Percentiles rank a stretch among this genome's conserved stretches.
Conservation (phyloP, 345 rosid genomes). For the Hirschfeldia incana region DNA sequence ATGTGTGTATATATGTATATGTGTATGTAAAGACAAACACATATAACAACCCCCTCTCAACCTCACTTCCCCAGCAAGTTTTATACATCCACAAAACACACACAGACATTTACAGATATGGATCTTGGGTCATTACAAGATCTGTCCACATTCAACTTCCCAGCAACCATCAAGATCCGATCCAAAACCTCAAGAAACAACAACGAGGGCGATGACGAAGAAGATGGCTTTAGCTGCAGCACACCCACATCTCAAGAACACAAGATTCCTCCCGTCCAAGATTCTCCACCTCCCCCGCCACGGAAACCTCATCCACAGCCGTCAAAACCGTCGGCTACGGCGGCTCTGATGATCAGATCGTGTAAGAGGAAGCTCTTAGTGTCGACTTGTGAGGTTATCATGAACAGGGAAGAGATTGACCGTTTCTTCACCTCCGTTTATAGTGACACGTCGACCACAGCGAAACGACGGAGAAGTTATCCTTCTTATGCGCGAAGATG, state of each 20-base stretch:
- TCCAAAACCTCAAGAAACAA: slow-evolving; percentile 4
- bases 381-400: slow-evolving; percentile 37
- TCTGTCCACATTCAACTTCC: slow-evolving; percentile 17
- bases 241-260: slow-evolving; percentile 41
- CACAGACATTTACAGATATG: slow-evolving; percentile 8
- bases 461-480: slow-evolving; percentile 24
- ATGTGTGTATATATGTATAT: not conserved
- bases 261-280: slow-evolving; percentile 30
- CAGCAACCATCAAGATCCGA: slow-evolving; percentile 32
- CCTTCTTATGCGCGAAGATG: slow-evolving; percentile 21
- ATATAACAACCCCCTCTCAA: slow-evolving; percentile 34
- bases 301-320: slow-evolving; percentile 31
- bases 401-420: slow-evolving; percentile 39
- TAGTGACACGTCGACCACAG: slow-evolving; percentile 22
- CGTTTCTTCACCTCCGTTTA: slow-evolving; percentile 34
- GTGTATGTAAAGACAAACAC: slow-evolving; percentile 38
- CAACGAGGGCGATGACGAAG: not conserved
- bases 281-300: slow-evolving; percentile 40
- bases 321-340: slow-evolving; percentile 32
- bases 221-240: slow-evolving; percentile 11
- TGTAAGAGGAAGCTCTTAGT: slow-evolving; percentile 39
- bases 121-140: slow-evolving; percentile 34
- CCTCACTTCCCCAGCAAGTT: slow-evolving; percentile 36
- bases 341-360: slow-evolving; percentile 34
- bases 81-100: slow-evolving; percentile 30